phyloP scores from a whole-genome alignment of 208 protist species.

The Acanthamoeba castellanii region DNA sequence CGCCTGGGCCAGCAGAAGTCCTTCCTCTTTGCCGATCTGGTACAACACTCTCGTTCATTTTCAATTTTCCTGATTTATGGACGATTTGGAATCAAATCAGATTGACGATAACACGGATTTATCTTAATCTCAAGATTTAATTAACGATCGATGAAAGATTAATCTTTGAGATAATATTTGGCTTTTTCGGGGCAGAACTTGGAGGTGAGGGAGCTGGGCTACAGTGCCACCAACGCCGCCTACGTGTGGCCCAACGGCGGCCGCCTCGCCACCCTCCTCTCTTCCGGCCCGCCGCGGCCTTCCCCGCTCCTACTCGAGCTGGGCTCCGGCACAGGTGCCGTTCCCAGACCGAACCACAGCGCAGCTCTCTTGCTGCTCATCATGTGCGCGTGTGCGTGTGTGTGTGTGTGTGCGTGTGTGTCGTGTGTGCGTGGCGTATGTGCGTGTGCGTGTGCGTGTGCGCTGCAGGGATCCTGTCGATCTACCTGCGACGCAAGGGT shows the following conservation, averaged over 20 bases:
- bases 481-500: slow-evolving; percentile 46
- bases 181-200: slow-evolving; percentile 30
- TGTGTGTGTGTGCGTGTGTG: not conserved
- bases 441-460: too few relatives aligned
- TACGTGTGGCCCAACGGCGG: slow-evolving; percentile 67
- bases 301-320: slow-evolving; percentile 25
- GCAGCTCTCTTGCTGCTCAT: too few relatives aligned
- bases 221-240: slow-evolving; percentile 50
- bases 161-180: too few relatives aligned
- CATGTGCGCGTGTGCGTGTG: not conserved
- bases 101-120: not conserved
- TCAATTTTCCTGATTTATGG: not conserved
- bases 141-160: too few relatives aligned
- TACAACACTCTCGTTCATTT: not conserved
- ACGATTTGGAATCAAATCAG: too few relatives aligned
- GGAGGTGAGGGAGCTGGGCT: slow-evolving; percentile 26
- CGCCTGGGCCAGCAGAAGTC: slow-evolving; percentile 5
- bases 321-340: slow-evolving; percentile 36
- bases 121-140: not conserved
- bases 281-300: not conserved
- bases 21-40: slow-evolving; percentile 38
- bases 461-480: slow-evolving; percentile 47
- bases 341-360: not conserved
- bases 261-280: not conserved
- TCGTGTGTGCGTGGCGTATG: too few relatives aligned